Evolutionary conservation across 176 grass and related monocot species (phyloP), one percentile per base, ranked within the genome.

Genomic region (Olyra latifolia): DNA sequence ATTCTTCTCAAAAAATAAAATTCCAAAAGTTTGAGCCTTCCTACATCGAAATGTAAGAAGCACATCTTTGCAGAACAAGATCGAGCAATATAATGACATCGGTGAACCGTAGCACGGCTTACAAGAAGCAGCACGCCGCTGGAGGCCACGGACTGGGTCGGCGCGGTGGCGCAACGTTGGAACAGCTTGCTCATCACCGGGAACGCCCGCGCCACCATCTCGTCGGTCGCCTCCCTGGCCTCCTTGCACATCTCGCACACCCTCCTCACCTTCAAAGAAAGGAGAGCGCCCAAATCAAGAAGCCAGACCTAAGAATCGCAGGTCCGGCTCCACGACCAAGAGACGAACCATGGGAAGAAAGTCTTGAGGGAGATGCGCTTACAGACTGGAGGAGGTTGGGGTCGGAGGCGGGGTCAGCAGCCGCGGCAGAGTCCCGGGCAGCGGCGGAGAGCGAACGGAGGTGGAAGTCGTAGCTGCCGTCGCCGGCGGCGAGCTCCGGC

Each of bases 181-280:
- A 93, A 98, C 14, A 98, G 88, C 78, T 98, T 98, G 92, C 82
- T 89, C 77, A 98, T 89, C 71, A 91, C 92, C 22, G 88, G 90
- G 54, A 94, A 93, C 49, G 92, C 90, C 69, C 96, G 83, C 49
- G 92, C 91, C 66, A 95, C 88, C 75, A 98, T 86, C 83, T 98
- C 92, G 54, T 93, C 96, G 72, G 82, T 89, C 9, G 59, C 84
- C 20, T 72, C 82, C 38, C 64, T 81, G 5, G 79, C 83, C 43
- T 82, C 86, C 54, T 71, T 75, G 78, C 92, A 93, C 72, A 89
- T 93, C 76, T 98, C 84, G 72, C 84, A 89, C 22, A 98, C 89
- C 88, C 84, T 93, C 72, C 69, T 87, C 56, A 98, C 88, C 95
- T 98, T 67, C 69, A 42, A 28, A 14, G 19, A 6, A 42, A 62